Conservation (phyloP, 352 stramenopile species). For the Phytophthora brassicae region DNA sequence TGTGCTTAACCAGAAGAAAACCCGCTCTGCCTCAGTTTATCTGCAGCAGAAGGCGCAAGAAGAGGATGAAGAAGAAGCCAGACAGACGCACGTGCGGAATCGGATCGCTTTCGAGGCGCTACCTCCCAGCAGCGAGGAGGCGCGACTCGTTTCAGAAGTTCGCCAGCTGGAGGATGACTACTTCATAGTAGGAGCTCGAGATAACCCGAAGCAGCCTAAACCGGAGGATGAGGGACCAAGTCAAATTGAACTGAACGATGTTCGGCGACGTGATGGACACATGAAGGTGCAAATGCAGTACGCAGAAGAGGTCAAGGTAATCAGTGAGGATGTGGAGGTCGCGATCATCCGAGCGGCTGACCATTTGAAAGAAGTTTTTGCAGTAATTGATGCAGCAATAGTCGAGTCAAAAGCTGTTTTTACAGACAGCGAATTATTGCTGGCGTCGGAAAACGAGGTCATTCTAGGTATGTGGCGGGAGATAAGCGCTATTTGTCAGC, state of each 20-base stretch:
- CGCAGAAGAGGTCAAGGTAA: constrained; percentile 47
- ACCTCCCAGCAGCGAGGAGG: constrained; percentile 30
- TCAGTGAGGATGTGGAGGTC: constrained; percentile 65
- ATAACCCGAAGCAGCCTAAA: constrained; percentile 5
- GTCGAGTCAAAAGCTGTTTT: constrained; percentile 21
- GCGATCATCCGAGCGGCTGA: constrained; percentile 57
- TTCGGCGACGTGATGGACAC: constrained; percentile 57
- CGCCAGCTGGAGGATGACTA: constrained; percentile 54
- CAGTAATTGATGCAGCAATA: constrained; percentile 38
- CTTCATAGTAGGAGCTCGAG: constrained; percentile 18
- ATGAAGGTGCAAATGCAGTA: constrained; percentile 55
- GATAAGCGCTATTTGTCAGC: constrained; percentile 44
- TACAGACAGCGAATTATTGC: constrained; percentile 36
- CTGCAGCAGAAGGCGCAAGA: constrained; percentile 40
- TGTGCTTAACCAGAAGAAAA: constrained; percentile 53
- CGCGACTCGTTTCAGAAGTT: constrained; percentile 52
- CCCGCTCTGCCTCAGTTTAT: constrained; percentile 42
- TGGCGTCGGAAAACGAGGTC: constrained; percentile 35
- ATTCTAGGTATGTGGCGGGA: constrained; percentile 46
- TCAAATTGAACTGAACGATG: constrained; percentile 62
- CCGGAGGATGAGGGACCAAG: constrained; percentile 9
- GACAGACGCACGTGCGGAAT: constrained; percentile 12
- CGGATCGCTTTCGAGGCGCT: constrained; percentile 24
- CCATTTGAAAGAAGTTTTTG: constrained; percentile 57
- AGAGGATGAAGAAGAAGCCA: constrained; percentile 14